Evolutionary conservation across 2,329 filamentous ascomycete genomes (phyloP).

Genomic region (Pyricularia pennisetigena): DNA sequence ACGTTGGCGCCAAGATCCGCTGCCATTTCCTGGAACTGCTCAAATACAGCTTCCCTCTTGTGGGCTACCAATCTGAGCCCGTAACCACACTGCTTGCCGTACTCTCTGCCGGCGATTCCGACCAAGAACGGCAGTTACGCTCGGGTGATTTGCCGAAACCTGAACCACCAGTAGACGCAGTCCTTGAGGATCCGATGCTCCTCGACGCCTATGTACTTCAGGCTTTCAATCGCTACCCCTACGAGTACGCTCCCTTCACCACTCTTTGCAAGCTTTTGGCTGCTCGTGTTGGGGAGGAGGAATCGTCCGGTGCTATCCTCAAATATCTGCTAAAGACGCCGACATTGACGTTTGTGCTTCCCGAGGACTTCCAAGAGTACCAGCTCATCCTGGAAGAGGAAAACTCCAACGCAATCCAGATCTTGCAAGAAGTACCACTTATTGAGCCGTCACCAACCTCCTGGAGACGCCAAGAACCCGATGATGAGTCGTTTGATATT

Average conservation of each 20-base stretch:
- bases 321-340: conserved; percentile 59
- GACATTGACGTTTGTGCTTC: conserved; percentile 70
- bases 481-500: conserved; percentile 47
- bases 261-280: conserved; percentile 59
- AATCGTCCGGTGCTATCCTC: conserved; percentile 37
- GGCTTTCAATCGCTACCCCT: conserved; percentile 71
- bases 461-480: conserved; percentile 31
- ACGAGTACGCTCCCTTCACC: conserved; percentile 73
- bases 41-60: conserved; percentile 52
- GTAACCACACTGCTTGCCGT: conserved; percentile 57
- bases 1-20: conserved; percentile 54
- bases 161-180: conserved; percentile 6
- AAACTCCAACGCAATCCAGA: conserved; percentile 67
- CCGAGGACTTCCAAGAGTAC: conserved; percentile 62
- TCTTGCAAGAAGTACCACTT: conserved; percentile 54
- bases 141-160: neutral
- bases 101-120: conserved; percentile 39
- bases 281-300: conserved; percentile 30
- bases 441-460: conserved; percentile 38
- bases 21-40: conserved; percentile 60
- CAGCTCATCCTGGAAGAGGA: conserved; percentile 76
- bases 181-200: conserved; percentile 46
- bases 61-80: conserved; percentile 66
- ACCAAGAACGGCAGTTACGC: neutral
- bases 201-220: conserved; percentile 53